Base-by-base conservation (phyloP, 139 green algal genomes). In the Chlamydomonas incerta region DNA sequence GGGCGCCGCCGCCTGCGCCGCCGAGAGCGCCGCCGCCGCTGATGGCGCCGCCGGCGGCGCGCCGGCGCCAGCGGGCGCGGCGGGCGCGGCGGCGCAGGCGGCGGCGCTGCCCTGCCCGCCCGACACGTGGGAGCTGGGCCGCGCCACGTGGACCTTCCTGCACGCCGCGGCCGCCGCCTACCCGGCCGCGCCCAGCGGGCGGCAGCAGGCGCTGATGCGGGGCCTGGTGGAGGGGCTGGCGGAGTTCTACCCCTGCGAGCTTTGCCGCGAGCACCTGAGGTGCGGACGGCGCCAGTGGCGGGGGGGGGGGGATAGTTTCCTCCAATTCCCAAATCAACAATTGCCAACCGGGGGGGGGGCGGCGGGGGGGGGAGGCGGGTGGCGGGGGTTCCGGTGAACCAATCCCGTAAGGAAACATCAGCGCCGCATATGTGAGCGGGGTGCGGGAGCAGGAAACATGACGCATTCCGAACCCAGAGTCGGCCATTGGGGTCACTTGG, bases 121-220 rank as follows among this genome's bases (percentile, higher is more conserved):
- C 9, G 88, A 91, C 80, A 89, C 86, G 2, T 74, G 65, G 20
- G 83, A 93, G 70, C 72, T 95, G 17, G 93, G 93, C 18, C 70
- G 66, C 0, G 87, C 91, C 15, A 91, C 90, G 5, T 95, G 93
- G 93, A 94, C 90, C 24, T 91, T 94, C 75, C 89, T 95, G 52
- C 93, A 95, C 91, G 92, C 80, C 46, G 88, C 93, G 74, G 93
- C 90, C 10, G 93, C 93, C 8, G 88, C 94, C 83, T 95, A 94
- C 82, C 93, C 93, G 26, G 86, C 92, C 0, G 4, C 77, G 63
- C 91, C 93, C 66, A 89, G 58, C 18, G 14, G 3, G 0, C 29
- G 72, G 63, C 90, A 95, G 87, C 88, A 89, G 72, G 75, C 72
- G n/a, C 74, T 89, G 72, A 93, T 93, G 90, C 52, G 67, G 17